Evolutionary conservation across 2,329 filamentous ascomycete species (phyloP), one percentile per base, ranked within the genome.

Genomic region (Botryotinia globosa): DNA sequence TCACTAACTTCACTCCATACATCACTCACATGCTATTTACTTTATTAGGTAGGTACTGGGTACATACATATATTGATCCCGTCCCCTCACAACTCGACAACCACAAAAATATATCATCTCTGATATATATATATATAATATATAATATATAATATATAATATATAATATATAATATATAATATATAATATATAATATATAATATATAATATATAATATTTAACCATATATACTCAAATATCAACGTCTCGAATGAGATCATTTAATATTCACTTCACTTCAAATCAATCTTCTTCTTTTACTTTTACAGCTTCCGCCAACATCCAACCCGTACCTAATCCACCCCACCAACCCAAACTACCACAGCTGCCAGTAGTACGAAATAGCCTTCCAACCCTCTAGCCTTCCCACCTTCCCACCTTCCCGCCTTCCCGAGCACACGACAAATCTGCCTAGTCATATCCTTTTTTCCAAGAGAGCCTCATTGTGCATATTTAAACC

Each of bases 361-460:
- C 16, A 12, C 42, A 67, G 45, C 64, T 67, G 14, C 45, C 29
- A 54, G 64, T 67, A 48, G 34, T 54, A 54, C 63, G 42, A 66
- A 51, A 39, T 22, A 63, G 37, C 37, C 59, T 62, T 39, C 59
- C 34, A 59, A 9, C 37, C 61, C 37, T 63, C 22, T 34, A 51
- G 14, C 32, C 34, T 42, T 67, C 48, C 45, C 64, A 48, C 65
- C 34, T 67, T 56, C 48, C 65, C 48, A n/a, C 32, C 34, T 42
- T 67, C 48, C 45, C 64, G 65, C 65, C 34, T 67, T 56, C 48
- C 65, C 48, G 48, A 67, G 34, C 65, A 67, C 65, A 67, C 65
- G 65, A 67, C 65, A 67, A 56, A 32, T 44, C 65, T 67, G 65
- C 65, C 65, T 56, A 42, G 48, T 42, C 48, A 22, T 29, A 54